These are phyloP conservation scores for Fragaria vesca DNA, from an alignment of 306 rosid species.

Conservation along the genomic window DNA sequence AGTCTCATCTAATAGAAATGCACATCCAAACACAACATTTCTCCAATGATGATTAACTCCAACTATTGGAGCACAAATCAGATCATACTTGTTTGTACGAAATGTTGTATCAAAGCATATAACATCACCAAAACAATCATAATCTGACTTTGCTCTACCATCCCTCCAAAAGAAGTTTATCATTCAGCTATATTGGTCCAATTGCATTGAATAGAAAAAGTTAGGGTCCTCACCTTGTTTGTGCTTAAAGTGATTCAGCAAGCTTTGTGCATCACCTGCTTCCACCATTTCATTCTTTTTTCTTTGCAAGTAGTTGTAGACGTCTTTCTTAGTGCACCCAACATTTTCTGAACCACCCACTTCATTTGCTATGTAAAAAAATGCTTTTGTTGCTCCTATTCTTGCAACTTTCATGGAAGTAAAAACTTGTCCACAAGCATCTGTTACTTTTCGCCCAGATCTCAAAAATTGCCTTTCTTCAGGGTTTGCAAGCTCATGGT, in stretches of 20 bases:
- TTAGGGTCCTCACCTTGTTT: constrained; percentile 8
- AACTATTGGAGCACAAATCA: neutral
- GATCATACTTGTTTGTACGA: neutral
- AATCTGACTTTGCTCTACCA: neutral
- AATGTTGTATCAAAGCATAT: neutral
- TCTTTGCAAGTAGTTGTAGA: neutral
- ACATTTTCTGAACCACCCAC: neutral
- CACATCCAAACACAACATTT: neutral
- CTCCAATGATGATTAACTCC: neutral
- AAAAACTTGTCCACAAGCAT: too few relatives aligned
- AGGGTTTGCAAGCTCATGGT: too few relatives aligned
- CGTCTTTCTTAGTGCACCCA: neutral
- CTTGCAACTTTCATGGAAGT: too few relatives aligned
- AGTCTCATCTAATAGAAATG: neutral
- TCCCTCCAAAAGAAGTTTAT: neutral
- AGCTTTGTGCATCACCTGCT: too few relatives aligned
- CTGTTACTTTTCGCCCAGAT: too few relatives aligned
- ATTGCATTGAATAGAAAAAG: constrained; percentile 15
- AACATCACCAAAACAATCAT: neutral
- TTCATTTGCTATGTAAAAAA: neutral
- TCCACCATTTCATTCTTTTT: too few relatives aligned
- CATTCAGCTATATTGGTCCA: neutral
- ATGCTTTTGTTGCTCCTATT: too few relatives aligned
- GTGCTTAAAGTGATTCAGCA: neutral
- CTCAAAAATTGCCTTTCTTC: too few relatives aligned